Evolutionary conservation across 305 asterid species (phyloP).

Genomic region (Rubia balearica): DNA sequence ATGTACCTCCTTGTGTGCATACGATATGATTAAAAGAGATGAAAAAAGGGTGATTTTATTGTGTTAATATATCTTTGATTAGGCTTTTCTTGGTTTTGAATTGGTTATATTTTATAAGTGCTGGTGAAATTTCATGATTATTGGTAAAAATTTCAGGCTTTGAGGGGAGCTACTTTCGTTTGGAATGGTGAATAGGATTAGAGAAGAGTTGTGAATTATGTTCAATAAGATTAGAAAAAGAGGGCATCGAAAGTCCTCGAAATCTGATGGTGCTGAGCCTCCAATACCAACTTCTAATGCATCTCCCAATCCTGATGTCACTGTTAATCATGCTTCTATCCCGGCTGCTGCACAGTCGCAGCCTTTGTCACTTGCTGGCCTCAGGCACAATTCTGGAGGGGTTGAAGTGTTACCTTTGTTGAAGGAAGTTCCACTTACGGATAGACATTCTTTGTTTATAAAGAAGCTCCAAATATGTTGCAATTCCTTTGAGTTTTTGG

Average conservation of each 20-base stretch:
- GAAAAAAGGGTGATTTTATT: neutral
- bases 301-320: slow-evolving; percentile 31
- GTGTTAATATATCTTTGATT: neutral
- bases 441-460: slow-evolving; percentile 57
- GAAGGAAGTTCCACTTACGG: slow-evolving; percentile 53
- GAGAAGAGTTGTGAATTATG: slow-evolving; percentile 31
- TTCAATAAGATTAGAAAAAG: slow-evolving; percentile 69
- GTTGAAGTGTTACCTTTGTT: slow-evolving; percentile 64
- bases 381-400: slow-evolving; percentile 45
- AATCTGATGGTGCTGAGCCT: slow-evolving; percentile 59
- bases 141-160: slow-evolving; percentile 8
- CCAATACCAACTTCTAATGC: slow-evolving; percentile 42
- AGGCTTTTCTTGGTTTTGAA: neutral
- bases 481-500: slow-evolving; percentile 12
- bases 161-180: slow-evolving; percentile 3
- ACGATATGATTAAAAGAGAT: neutral
- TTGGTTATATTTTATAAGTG: neutral
- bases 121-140: neutral
- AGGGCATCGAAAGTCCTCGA: slow-evolving; percentile 53
- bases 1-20: neutral
- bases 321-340: slow-evolving; percentile 63
- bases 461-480: slow-evolving; percentile 66
- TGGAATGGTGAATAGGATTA: slow-evolving; percentile 2
- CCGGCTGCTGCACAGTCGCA: slow-evolving; percentile 33
- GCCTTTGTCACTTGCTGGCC: slow-evolving; percentile 33